Conservation (phyloP, 2,329 filamentous ascomycete species). For the Lachnellula cervina region DNA sequence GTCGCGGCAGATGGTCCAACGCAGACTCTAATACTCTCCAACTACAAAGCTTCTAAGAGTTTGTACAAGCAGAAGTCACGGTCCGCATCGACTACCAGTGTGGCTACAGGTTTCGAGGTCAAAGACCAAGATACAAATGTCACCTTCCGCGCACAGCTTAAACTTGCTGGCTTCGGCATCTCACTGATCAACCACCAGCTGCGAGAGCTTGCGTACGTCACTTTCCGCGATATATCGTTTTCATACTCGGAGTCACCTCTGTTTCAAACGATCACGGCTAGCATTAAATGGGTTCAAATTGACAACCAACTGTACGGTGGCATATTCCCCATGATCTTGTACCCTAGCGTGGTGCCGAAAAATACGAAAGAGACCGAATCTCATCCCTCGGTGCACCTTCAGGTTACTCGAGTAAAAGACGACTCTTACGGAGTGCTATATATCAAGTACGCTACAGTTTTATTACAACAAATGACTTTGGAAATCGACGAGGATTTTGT, state of each 20-base stretch:
- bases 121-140: constrained; percentile 86
- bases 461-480: constrained; percentile 96
- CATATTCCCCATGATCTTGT: constrained; percentile 94
- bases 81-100: constrained; percentile 46
- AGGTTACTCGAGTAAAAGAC: constrained; percentile 92
- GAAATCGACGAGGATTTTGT: constrained; percentile 98
- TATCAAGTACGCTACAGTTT: constrained; percentile 92
- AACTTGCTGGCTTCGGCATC: constrained; percentile 83
- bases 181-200: constrained; percentile 91
- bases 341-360: constrained; percentile 96
- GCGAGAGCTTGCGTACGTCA: constrained; percentile 89
- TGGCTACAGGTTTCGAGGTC: constrained; percentile 76
- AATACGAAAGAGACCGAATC: constrained; percentile 90
- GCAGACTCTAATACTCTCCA: constrained; percentile 88
- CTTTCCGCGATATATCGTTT: constrained; percentile 83
- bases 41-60: constrained; percentile 89
- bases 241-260: constrained; percentile 90
- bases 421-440: constrained; percentile 97
- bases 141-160: constrained; percentile 83
- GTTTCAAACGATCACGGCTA: constrained; percentile 85
- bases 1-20: constrained; percentile 94
- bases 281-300: constrained; percentile 98
- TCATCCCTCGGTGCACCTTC: constrained; percentile 88
- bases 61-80: constrained; percentile 66
- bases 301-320: constrained; percentile 98